Evolutionary conservation across 306 rosid species (phyloP).

Genomic region (Sophora flavescens): DNA sequence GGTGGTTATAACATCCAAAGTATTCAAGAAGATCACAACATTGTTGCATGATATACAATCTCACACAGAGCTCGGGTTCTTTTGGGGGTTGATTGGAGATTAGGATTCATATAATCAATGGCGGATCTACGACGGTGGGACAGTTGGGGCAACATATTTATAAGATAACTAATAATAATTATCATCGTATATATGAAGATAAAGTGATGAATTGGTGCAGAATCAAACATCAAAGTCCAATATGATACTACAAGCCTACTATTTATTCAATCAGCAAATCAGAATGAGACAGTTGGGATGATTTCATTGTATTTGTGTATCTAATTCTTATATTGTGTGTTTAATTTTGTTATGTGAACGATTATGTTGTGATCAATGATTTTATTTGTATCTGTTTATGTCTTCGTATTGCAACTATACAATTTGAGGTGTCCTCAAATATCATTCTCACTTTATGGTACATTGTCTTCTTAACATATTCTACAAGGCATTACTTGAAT

Average conservation of each 20-base stretch:
- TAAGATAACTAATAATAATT: no score
- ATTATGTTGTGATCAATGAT: slow-evolving; percentile 46
- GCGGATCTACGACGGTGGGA: no score
- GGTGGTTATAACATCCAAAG: no score
- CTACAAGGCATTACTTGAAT: slow-evolving; percentile 22
- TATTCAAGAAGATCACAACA: no score
- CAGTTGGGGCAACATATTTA: no score
- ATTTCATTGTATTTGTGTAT: slow-evolving; percentile 51
- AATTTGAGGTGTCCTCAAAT: slow-evolving; percentile 45
- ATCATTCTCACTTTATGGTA: slow-evolving; percentile 21
- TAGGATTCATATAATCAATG: no score
- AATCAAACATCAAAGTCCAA: slow-evolving; percentile 21
- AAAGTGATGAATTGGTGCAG: slow-evolving; percentile 26
- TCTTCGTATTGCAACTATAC: slow-evolving; percentile 42
- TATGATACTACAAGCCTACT: slow-evolving; percentile 25
- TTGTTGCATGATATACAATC: no score
- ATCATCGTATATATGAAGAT: no score
- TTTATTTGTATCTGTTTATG: slow-evolving; percentile 43
- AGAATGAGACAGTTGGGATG: slow-evolving; percentile 48
- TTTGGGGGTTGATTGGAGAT: no score
- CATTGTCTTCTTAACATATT: slow-evolving; percentile 20
- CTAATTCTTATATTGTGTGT: slow-evolving; percentile 47
- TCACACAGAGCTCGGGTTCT: no score
- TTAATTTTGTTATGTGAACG: slow-evolving; percentile 61
- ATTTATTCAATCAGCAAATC: slow-evolving; percentile 47